These are phyloP conservation scores for Thermomyces lanuginosus DNA, from an alignment of 2,329 filamentous ascomycete species.

Conservation along the genomic window DNA sequence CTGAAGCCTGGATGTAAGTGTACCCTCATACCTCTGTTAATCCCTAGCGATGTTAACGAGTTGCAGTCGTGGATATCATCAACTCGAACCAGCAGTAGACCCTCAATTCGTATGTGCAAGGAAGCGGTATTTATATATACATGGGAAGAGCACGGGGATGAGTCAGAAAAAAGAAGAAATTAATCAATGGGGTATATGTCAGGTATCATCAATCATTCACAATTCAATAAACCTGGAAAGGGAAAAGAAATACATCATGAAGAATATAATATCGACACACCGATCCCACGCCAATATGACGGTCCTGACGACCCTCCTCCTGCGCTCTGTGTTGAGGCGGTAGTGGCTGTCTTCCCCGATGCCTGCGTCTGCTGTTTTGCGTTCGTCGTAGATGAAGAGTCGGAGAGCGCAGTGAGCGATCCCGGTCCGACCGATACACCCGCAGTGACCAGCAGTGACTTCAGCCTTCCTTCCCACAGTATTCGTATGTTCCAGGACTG, in stretches of 20 bases:
- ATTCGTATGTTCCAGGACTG: constrained; percentile 74
- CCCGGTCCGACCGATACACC: constrained; percentile 63
- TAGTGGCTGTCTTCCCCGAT: constrained; percentile 1
- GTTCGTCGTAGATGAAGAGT: no score
- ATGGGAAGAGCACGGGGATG: neutral
- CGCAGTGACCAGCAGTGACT: constrained; percentile 81
- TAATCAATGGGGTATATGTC: constrained; percentile 2
- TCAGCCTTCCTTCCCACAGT: constrained; percentile 83
- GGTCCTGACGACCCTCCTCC: constrained; percentile 8
- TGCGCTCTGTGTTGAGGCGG: constrained; percentile 5
- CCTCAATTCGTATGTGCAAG: neutral
- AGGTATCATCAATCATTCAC: constrained; percentile 6
- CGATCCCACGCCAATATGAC: constrained; percentile 27
- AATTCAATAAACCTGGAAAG: no score
- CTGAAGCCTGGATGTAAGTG: constrained; percentile 84
- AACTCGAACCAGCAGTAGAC: constrained; percentile 41
- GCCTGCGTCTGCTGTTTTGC: no score
- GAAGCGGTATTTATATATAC: neutral
- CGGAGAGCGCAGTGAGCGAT: constrained; percentile 17
- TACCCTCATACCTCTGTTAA: neutral
- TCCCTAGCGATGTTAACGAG: constrained; percentile 4
- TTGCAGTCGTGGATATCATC: constrained; percentile 49
- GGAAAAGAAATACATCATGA: constrained; percentile 13
- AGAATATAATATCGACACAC: constrained; percentile 27
- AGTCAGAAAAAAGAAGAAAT: constrained; percentile 2